phyloP scores from a whole-genome alignment of 257 asterid genomes.

The Avicennia marina region DNA sequence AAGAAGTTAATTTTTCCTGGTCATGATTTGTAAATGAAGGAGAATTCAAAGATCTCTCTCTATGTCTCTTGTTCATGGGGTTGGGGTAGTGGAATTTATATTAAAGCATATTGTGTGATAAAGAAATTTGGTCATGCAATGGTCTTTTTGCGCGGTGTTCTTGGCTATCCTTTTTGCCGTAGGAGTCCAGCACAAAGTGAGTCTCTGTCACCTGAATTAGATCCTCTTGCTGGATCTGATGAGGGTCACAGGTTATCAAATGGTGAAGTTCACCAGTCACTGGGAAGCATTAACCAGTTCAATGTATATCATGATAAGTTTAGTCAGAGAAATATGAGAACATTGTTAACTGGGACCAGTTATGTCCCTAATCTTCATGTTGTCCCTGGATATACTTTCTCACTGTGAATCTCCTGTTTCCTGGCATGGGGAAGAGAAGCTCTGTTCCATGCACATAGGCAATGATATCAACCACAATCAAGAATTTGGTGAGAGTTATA shows the following conservation, averaged over 20 bases:
- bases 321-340: conserved; percentile 29
- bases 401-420: conserved; percentile 37
- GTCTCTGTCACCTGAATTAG: conserved; percentile 55
- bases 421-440: conserved; percentile 30
- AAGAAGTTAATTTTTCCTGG: neutral
- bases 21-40: neutral
- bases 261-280: conserved; percentile 37
- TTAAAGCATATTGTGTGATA: neutral
- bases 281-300: conserved; percentile 28
- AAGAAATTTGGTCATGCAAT: conserved; percentile 14
- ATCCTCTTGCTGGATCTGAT: conserved; percentile 63
- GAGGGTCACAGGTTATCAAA: conserved; percentile 38
- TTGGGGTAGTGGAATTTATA: neutral
- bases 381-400: conserved; percentile 41
- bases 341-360: conserved; percentile 29
- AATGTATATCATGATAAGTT: conserved; percentile 44
- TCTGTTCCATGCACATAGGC: conserved; percentile 18
- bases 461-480: conserved; percentile 28
- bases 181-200: conserved; percentile 83
- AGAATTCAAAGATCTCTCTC: neutral
- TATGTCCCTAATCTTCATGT: conserved; percentile 35
- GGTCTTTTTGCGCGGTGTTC: conserved; percentile 14
- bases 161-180: conserved; percentile 12
- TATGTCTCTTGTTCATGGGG: neutral
- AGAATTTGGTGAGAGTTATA: conserved; percentile 24